phyloP scores from a whole-genome alignment of 2,329 filamentous ascomycete genomes.

The Scedosporium boydii region DNA sequence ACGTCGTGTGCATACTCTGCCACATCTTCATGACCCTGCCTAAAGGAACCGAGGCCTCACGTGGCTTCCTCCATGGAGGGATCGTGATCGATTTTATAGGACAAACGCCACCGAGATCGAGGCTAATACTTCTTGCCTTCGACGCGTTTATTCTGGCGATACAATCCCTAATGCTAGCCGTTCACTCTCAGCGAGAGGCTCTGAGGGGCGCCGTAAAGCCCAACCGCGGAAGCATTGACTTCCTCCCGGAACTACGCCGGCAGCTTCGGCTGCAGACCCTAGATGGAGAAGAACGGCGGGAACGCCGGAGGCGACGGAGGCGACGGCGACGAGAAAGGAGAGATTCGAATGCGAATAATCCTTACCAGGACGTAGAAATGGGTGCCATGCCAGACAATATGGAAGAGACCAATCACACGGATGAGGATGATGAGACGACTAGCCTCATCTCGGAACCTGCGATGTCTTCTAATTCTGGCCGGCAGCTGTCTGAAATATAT shows the following conservation, averaged over 20 bases:
- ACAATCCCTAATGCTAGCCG: constrained; percentile 55
- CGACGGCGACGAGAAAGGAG: constrained; percentile 13
- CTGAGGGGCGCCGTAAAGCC: constrained; percentile 2
- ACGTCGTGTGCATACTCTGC: constrained; percentile 49
- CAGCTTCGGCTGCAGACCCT: constrained; percentile 30
- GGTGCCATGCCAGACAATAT: constrained; percentile 21
- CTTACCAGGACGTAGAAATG: constrained; percentile 33
- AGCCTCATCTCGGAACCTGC: constrained; percentile 11
- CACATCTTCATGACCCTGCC: constrained; percentile 48
- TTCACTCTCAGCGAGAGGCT: constrained; percentile 30
- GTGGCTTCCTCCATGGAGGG: constrained; percentile 59
- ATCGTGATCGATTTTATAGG: constrained; percentile 60
- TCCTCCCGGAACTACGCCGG: constrained; percentile 4
- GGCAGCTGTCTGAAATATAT: constrained; percentile 36
- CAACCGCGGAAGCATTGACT: constrained; percentile 1
- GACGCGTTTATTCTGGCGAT: constrained; percentile 47
- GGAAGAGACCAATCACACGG: constrained; percentile 14
- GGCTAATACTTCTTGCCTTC: constrained; percentile 42
- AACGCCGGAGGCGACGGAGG: constrained; percentile 21
- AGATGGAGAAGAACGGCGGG: constrained; percentile 43
- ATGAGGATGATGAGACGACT: constrained; percentile 11
- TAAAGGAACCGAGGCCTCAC: constrained; percentile 47
- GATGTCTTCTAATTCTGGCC: constrained; percentile 16
- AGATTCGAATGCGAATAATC: background rate
- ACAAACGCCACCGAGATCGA: constrained; percentile 51